Evolutionary conservation across 257 asterid species (phyloP).

Genomic region (Nicotiana obtusifolia): DNA sequence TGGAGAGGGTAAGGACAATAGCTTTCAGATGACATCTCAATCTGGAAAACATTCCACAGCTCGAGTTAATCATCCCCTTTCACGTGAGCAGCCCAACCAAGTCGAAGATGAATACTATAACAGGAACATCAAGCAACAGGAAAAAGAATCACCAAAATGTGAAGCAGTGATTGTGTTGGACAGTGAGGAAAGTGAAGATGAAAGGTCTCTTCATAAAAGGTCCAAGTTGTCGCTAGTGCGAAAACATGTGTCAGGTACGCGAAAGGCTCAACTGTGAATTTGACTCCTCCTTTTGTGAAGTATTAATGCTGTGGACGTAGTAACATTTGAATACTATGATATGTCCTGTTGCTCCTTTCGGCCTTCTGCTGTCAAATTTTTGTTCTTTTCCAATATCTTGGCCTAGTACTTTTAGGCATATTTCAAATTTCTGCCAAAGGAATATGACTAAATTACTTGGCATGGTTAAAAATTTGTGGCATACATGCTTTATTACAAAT

Average conservation of each 20-base stretch:
- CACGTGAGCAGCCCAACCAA: slow-evolving; percentile 21
- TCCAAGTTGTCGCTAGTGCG: slow-evolving; percentile 47
- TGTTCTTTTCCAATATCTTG: background rate
- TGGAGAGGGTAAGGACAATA: slow-evolving; percentile 12
- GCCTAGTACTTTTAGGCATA: background rate
- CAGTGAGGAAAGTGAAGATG: slow-evolving; percentile 79
- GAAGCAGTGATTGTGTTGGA: slow-evolving; percentile 62
- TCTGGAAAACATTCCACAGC: slow-evolving; percentile 15
- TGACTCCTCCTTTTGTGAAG: slow-evolving; percentile 4
- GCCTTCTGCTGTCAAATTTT: background rate
- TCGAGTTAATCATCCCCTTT: background rate
- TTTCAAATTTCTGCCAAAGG: background rate
- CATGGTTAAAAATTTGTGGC: background rate
- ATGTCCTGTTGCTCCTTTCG: background rate
- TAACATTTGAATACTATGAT: background rate
- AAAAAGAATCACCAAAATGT: slow-evolving; percentile 17
- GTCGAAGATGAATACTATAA: slow-evolving; percentile 12
- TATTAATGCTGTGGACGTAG: background rate
- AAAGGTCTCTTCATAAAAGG: slow-evolving; percentile 32
- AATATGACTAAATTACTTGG: background rate
- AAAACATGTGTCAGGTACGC: slow-evolving; percentile 45
- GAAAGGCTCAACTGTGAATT: slow-evolving; percentile 19
- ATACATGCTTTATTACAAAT: background rate
- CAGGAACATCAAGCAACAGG: slow-evolving; percentile 16
- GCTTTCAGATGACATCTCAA: slow-evolving; percentile 17